Percentiles rank a stretch among this genome's conserved stretches.
These are phyloP conservation scores for Cornus florida DNA, from an alignment of 148 eudicot genomes.

Conservation along the genomic window DNA sequence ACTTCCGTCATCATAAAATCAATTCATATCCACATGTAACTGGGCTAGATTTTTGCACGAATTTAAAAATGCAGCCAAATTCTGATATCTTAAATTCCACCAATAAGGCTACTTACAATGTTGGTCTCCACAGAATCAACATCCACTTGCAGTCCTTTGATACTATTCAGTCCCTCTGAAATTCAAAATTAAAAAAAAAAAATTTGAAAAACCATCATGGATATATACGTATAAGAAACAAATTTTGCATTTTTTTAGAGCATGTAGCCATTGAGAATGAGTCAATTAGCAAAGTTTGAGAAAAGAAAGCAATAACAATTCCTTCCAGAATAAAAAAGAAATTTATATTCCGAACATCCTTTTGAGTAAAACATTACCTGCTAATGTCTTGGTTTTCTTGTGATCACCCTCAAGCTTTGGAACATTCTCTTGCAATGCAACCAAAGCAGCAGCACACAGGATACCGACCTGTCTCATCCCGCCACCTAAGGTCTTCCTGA, in stretches of 20 bases:
- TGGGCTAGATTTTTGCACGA: no score
- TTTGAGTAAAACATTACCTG: slow-evolving; percentile 44
- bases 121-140: slow-evolving; percentile 76
- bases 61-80: not conserved
- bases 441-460: slow-evolving; percentile 91
- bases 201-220: slow-evolving; percentile 3
- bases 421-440: slow-evolving; percentile 81
- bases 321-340: not conserved
- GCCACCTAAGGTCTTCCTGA: slow-evolving; percentile 93
- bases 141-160: slow-evolving; percentile 77
- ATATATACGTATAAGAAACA: not conserved
- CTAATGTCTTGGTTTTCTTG: slow-evolving; percentile 75
- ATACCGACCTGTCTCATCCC: slow-evolving; percentile 97
- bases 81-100: not conserved
- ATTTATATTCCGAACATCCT: not conserved
- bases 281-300: not conserved
- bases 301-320: not conserved
- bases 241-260: not conserved
- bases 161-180: slow-evolving; percentile 75
- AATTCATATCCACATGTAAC: no score
- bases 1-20: no score
- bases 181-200: slow-evolving; percentile 2
- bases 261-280: not conserved
- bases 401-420: slow-evolving; percentile 76
- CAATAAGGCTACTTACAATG: slow-evolving; percentile 57